phyloP scores from a whole-genome alignment of 1,284 basidiomycete species.

The Sanghuangporus baumii region DNA sequence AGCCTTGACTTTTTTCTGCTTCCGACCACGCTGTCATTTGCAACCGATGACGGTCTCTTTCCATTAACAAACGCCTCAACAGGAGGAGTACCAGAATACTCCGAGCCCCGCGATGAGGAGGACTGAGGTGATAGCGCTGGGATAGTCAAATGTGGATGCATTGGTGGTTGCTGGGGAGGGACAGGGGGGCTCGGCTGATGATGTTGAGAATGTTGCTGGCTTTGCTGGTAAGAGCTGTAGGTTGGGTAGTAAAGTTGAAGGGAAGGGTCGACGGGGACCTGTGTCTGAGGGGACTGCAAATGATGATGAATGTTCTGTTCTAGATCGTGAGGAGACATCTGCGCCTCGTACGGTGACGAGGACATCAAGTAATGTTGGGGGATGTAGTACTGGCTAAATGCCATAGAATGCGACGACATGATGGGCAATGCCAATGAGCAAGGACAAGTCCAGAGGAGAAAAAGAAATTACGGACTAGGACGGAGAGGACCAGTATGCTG shows the following conservation, averaged over 20 bases:
- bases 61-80: slow-evolving; percentile 57
- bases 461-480: slow-evolving; percentile 10
- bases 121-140: slow-evolving; percentile 27
- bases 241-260: slow-evolving; percentile 16
- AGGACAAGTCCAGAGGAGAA: neutral
- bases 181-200: slow-evolving; percentile 18
- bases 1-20: slow-evolving; percentile 53
- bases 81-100: slow-evolving; percentile 66
- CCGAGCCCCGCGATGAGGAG: slow-evolving; percentile 70
- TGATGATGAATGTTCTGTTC: slow-evolving; percentile 14
- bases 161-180: slow-evolving; percentile 19
- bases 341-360: slow-evolving; percentile 11
- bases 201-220: slow-evolving; percentile 11
- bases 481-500: slow-evolving; percentile 3
- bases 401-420: slow-evolving; percentile 10
- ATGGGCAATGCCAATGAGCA: slow-evolving; percentile 2
- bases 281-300: slow-evolving; percentile 16
- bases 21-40: slow-evolving; percentile 35
- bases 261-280: slow-evolving; percentile 16
- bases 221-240: slow-evolving; percentile 14
- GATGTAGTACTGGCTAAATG: slow-evolving; percentile 14
- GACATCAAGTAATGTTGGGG: slow-evolving; percentile 15
- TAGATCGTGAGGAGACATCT: slow-evolving; percentile 11
- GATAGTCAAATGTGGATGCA: slow-evolving; percentile 13
- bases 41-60: slow-evolving; percentile 55